phyloP scores from a whole-genome alignment of 176 grass and related monocot genomes.

The Puya raimondii region DNA sequence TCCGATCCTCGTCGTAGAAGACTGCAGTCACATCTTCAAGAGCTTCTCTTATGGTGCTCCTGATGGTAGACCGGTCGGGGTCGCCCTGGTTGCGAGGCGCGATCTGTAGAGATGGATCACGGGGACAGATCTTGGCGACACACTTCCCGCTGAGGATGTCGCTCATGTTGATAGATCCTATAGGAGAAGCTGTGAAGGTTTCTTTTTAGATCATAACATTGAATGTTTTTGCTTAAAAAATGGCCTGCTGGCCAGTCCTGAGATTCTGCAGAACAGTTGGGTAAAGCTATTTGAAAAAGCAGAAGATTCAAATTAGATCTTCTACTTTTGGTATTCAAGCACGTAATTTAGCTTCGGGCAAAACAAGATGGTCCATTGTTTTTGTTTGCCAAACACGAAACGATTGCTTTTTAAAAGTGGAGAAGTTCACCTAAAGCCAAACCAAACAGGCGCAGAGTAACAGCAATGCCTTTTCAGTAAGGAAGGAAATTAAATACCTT shows the following conservation, averaged over 20 bases:
- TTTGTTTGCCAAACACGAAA: too few species aligned
- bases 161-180: slow-evolving; percentile 71
- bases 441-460: background rate
- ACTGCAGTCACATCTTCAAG: slow-evolving; percentile 55
- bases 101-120: slow-evolving; percentile 37
- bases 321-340: too few species aligned
- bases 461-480: background rate
- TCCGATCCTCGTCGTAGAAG: slow-evolving; percentile 54
- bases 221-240: background rate
- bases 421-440: too few species aligned
- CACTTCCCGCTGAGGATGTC: slow-evolving; percentile 73
- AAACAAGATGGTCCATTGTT: too few species aligned
- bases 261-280: too few species aligned
- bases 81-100: slow-evolving; percentile 35
- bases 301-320: too few species aligned
- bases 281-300: too few species aligned
- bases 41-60: slow-evolving; percentile 44
- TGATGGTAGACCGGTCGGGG: slow-evolving; percentile 29
- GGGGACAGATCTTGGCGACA: slow-evolving; percentile 49
- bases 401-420: too few species aligned
- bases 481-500: slow-evolving; percentile 28
- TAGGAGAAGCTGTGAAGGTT: slow-evolving; percentile 17
- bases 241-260: too few species aligned
- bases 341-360: too few species aligned
- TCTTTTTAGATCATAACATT: background rate